Evolutionary conservation across 257 asterid genomes (phyloP).

Genomic region (Lantana camara): DNA sequence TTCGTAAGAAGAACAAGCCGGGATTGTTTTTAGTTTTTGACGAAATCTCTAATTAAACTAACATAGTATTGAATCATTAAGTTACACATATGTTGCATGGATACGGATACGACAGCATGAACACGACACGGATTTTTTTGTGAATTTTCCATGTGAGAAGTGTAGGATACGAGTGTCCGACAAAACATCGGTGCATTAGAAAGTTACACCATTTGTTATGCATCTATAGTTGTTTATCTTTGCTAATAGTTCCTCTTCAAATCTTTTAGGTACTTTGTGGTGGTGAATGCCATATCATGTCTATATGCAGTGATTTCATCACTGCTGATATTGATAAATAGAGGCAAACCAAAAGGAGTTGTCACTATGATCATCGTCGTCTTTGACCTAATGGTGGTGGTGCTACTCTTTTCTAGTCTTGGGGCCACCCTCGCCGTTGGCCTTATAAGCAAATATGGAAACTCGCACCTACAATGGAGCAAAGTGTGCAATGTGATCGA

Average conservation of each 20-base stretch:
- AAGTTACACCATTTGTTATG: too few species aligned
- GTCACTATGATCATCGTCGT: slow-evolving; percentile 20
- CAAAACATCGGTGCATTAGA: too few species aligned
- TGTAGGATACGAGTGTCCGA: too few species aligned
- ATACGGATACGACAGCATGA: too few species aligned
- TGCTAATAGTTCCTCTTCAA: neutral
- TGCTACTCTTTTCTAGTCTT: slow-evolving; percentile 47
- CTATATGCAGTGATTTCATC: slow-evolving; percentile 45
- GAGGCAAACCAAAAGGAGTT: slow-evolving; percentile 16
- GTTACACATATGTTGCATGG: too few species aligned
- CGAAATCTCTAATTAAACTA: too few species aligned
- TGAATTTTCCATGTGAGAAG: too few species aligned
- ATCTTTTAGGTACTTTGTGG: slow-evolving; percentile 45
- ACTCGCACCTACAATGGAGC: slow-evolving; percentile 53
- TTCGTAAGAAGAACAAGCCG: too few species aligned
- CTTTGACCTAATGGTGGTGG: slow-evolving; percentile 47
- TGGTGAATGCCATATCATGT: slow-evolving; percentile 55
- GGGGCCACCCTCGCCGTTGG: slow-evolving; percentile 54
- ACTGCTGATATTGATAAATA: slow-evolving; percentile 33
- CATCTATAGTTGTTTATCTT: neutral
- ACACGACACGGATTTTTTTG: too few species aligned
- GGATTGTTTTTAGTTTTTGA: too few species aligned
- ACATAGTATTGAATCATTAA: too few species aligned
- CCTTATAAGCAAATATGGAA: slow-evolving; percentile 45
- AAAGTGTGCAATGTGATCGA: slow-evolving; percentile 49